Conservation (phyloP, 306 rosid genomes). For the Lupinus albus region DNA sequence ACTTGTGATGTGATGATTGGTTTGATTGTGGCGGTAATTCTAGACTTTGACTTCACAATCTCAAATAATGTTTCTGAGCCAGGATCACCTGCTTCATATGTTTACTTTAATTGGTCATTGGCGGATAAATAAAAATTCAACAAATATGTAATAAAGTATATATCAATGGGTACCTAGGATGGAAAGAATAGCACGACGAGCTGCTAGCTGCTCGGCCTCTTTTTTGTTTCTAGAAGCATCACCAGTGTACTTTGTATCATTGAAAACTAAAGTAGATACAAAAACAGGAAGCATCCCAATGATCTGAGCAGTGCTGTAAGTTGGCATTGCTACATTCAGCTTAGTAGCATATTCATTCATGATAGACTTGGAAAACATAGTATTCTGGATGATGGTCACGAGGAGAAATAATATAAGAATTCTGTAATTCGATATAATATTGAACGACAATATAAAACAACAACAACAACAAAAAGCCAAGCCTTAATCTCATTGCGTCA, state of each 20-base stretch:
- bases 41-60: slow-evolving; percentile 48
- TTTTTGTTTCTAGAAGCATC: slow-evolving; percentile 46
- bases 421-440: not conserved
- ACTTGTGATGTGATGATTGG: not conserved
- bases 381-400: slow-evolving; percentile 36
- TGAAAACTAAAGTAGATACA: slow-evolving; percentile 48
- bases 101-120: slow-evolving; percentile 14
- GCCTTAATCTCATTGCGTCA: too few species aligned
- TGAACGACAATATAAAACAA: not conserved
- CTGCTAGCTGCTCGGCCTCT: slow-evolving; percentile 66
- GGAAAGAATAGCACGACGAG: slow-evolving; percentile 47
- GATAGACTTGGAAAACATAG: slow-evolving; percentile 52
- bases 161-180: slow-evolving; percentile 47
- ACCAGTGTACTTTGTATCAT: slow-evolving; percentile 48
- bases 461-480: too few species aligned
- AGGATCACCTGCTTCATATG: slow-evolving; percentile 39
- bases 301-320: slow-evolving; percentile 41
- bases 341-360: slow-evolving; percentile 55
- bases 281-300: slow-evolving; percentile 41
- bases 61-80: slow-evolving; percentile 33
- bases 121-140: not conserved
- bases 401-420: not conserved
- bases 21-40: slow-evolving; percentile 24
- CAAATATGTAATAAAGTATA: not conserved
- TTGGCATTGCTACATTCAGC: slow-evolving; percentile 43